Evolutionary conservation across 108 stramenopile genomes (phyloP), one percentile per base, ranked within the genome.

Genomic region (Stephanodiscus minutulus): DNA sequence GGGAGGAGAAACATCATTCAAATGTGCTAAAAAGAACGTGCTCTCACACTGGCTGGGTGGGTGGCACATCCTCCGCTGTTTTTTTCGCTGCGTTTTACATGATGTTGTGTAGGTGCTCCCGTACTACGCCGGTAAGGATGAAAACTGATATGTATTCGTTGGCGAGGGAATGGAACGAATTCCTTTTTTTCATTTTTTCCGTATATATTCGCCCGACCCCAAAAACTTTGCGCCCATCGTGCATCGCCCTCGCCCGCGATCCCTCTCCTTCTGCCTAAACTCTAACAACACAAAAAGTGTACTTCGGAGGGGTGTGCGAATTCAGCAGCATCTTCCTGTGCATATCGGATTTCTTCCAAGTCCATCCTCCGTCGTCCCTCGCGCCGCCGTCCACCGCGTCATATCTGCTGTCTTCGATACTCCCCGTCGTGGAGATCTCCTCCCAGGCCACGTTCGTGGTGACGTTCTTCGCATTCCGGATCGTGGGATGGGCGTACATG

Each of bases 261-360:
- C 31, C 31, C 0, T 20, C 50, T 5, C 24, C 24, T 8, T 31
- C n/a, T n/a, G n/a, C n/a, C n/a, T n/a, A n/a, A n/a, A n/a, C n/a
- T n/a, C n/a, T n/a, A 67, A 67, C 47, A 59, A 44, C 65, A 61
- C 47, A 61, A 70, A 27, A 41, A 79, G 82, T 83, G 68, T 86
- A 81, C 60, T 89, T 84, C 74, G 65, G 84, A 10, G 90, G 88
- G 46, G 70, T 82, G 15, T 80, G 83, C 29, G 90, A 91, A 65
- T 62, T 91, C 39, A 82, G 79, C 61, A 86, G 82, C 56, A 63
- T 91, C 12, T 85, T 85, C 68, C 69, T 91, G 5, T 77, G 83
- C 4, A 37, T 87, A 36, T 64, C 86, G 11, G 81, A 82, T 68
- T 17, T 91, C 24, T 81, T 82, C 29, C 73, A 79, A 61, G 88